A percentile compares a stretch with the other conserved stretches of the same genome.
phyloP scores from a whole-genome alignment of 2,329 filamentous ascomycete species.

The Cladophialophora psammophila region DNA sequence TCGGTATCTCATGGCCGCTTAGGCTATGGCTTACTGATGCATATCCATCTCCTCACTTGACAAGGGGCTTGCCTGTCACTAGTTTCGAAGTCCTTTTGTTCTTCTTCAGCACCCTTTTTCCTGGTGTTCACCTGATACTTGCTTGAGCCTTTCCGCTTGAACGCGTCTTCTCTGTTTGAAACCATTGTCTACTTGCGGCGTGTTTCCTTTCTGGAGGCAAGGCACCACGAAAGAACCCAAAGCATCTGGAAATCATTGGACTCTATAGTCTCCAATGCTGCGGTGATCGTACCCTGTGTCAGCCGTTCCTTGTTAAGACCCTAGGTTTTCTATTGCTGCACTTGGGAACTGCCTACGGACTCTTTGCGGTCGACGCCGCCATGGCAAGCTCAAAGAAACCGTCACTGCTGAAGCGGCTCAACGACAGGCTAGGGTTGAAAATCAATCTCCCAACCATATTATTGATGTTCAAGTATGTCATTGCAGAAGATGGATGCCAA shows the following conservation, averaged over 20 bases:
- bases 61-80: background rate
- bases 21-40: constrained; percentile 30
- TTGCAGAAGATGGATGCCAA: background rate
- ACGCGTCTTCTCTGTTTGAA: constrained; percentile 4
- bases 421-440: constrained; percentile 30
- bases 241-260: background rate
- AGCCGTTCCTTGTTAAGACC: background rate
- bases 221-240: background rate
- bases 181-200: constrained; percentile 11
- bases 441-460: constrained; percentile 28
- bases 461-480: constrained; percentile 34
- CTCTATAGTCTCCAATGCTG: constrained; percentile 3
- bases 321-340: background rate
- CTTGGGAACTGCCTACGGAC: background rate
- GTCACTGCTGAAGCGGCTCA: constrained; percentile 26
- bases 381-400: constrained; percentile 21
- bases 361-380: constrained; percentile 2
- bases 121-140: constrained; percentile 17
- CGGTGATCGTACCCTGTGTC: background rate
- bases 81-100: constrained; percentile 1
- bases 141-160: constrained; percentile 3
- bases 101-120: constrained; percentile 5
- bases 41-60: constrained; percentile 9
- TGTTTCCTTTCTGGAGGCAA: background rate
- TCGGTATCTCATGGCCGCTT: constrained; percentile 22